Conservation (phyloP, 768 basidiomycete genomes). For the Sarcodon aspratus region DNA sequence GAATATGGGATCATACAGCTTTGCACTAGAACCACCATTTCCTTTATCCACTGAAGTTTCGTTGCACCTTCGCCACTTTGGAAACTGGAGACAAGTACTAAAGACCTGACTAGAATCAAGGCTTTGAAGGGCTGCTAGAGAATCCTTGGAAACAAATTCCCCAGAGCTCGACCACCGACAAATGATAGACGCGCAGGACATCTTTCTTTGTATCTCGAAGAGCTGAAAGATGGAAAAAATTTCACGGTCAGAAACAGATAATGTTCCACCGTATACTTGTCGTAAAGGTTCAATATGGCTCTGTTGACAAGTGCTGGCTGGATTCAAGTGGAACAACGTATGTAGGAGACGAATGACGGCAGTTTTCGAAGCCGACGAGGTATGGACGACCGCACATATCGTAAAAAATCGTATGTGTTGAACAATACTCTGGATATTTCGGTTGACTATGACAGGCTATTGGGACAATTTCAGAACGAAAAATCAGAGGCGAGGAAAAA, state of each 20-base stretch:
- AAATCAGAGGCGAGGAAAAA: not conserved
- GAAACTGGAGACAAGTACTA: constrained; percentile 62
- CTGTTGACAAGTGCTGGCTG: constrained; percentile 75
- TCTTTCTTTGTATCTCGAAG: constrained; percentile 62
- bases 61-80: constrained; percentile 45
- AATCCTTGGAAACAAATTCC: constrained; percentile 28
- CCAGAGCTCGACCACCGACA: constrained; percentile 48
- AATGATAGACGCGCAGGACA: constrained; percentile 54
- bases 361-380: no score
- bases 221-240: constrained; percentile 69
- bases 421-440: constrained; percentile 63
- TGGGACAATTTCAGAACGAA: constrained; percentile 1
- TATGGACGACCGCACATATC: constrained; percentile 19
- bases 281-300: constrained; percentile 74
- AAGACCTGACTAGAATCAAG: constrained; percentile 62
- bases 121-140: constrained; percentile 55
- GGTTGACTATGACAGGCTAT: constrained; percentile 62
- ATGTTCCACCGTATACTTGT: constrained; percentile 62
- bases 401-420: constrained; percentile 56
- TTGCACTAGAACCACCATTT: constrained; percentile 17
- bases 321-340: constrained; percentile 63
- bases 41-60: constrained; percentile 19
- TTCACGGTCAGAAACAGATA: constrained; percentile 50
- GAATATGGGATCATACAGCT: constrained; percentile 75
- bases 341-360: constrained; percentile 43